A percentile compares a stretch with the other conserved stretches of the same genome.
phyloP scores from a whole-genome alignment of 164 flowering plant genomes.

The Chimonanthus salicifolius region DNA sequence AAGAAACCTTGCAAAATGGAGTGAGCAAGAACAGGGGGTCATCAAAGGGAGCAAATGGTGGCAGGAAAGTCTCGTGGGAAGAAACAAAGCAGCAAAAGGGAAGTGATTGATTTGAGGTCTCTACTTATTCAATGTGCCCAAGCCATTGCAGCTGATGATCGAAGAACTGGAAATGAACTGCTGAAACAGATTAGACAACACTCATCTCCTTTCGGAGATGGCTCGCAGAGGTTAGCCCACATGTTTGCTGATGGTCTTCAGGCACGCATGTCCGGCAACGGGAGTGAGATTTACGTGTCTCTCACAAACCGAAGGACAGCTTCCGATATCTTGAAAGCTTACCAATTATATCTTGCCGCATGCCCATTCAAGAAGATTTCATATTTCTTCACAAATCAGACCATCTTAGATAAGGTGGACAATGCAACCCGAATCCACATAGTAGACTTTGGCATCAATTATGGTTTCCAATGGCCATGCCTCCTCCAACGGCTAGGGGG shows the following conservation, averaged over 20 bases:
- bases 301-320: slow-evolving; percentile 46
- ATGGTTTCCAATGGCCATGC: slow-evolving; percentile 93
- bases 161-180: slow-evolving; percentile 52
- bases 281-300: slow-evolving; percentile 62
- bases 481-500: slow-evolving; percentile 50
- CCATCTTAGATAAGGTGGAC: slow-evolving; percentile 28
- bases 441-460: slow-evolving; percentile 80
- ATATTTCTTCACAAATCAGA: slow-evolving; percentile 49
- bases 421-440: slow-evolving; percentile 57
- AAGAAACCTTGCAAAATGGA: slow-evolving; percentile 37
- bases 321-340: slow-evolving; percentile 67
- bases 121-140: slow-evolving; percentile 73
- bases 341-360: slow-evolving; percentile 53
- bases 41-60: slow-evolving; percentile 34
- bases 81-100: slow-evolving; percentile 43
- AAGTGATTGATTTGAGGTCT: slow-evolving; percentile 77
- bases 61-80: slow-evolving; percentile 50
- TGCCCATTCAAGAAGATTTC: slow-evolving; percentile 78
- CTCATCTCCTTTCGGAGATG: slow-evolving; percentile 81
- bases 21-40: slow-evolving; percentile 30
- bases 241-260: slow-evolving; percentile 78
- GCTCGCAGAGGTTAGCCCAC: slow-evolving; percentile 66
- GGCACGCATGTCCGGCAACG: slow-evolving; percentile 84
- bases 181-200: slow-evolving; percentile 71
- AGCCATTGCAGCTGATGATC: slow-evolving; percentile 75